These are phyloP conservation scores for Ambrosiella beaveri DNA, from an alignment of 2,329 filamentous ascomycete species.

Conservation along the genomic window DNA sequence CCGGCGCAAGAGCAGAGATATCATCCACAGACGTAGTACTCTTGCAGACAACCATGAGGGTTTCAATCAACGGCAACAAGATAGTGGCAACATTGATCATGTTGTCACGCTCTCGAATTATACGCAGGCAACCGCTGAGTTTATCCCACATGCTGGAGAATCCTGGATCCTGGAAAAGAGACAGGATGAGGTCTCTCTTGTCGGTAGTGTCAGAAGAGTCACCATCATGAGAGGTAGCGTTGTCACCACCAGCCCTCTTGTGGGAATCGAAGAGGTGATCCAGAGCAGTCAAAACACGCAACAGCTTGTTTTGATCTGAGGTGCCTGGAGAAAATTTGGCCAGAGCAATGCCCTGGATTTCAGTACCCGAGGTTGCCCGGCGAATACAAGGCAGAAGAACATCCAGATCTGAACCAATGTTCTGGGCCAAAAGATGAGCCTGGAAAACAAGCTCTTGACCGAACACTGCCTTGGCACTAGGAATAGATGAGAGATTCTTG, in stretches of 20 bases:
- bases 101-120: constrained; percentile 80
- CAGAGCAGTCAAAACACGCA: constrained; percentile 79
- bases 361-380: constrained; percentile 72
- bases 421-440: constrained; percentile 66
- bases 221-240: constrained; percentile 31
- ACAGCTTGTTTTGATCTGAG: constrained; percentile 89
- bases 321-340: constrained; percentile 91
- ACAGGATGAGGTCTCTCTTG: constrained; percentile 72
- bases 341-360: constrained; percentile 85
- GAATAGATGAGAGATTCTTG: constrained; percentile 88
- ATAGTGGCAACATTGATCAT: constrained; percentile 97
- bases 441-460: constrained; percentile 84
- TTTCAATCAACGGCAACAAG: constrained; percentile 81
- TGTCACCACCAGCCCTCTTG: constrained; percentile 34
- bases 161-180: constrained; percentile 76
- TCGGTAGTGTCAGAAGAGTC: constrained; percentile 58
- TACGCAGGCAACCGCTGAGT: constrained; percentile 70
- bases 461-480: constrained; percentile 75
- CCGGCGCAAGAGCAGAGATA: neutral
- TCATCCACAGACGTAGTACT: constrained; percentile 71
- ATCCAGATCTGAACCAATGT: constrained; percentile 69
- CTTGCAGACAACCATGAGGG: constrained; percentile 98
- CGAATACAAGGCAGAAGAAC: constrained; percentile 75
- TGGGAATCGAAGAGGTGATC: constrained; percentile 90
- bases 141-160: constrained; percentile 87